Conservation (phyloP, 768 basidiomycete genomes). For the Phanerochaete sordida region DNA sequence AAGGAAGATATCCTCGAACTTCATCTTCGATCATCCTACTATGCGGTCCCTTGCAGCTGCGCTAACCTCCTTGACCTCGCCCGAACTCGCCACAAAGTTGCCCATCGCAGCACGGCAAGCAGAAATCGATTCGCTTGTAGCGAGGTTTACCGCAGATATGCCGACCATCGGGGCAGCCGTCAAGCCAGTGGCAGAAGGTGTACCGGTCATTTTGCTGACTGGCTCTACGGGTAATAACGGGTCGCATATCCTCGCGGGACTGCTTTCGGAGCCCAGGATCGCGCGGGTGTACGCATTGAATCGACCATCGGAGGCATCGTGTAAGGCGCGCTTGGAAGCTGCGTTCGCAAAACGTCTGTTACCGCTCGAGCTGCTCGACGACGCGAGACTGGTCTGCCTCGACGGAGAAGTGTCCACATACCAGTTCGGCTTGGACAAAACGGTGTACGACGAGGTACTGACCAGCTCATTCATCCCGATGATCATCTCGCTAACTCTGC, state of each 20-base stretch:
- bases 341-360: constrained; percentile 2
- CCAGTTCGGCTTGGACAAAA: not conserved
- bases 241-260: constrained; percentile 7
- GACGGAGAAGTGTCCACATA: not conserved
- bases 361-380: not conserved
- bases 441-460: not conserved
- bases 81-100: not conserved
- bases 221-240: constrained; percentile 11
- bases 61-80: not conserved
- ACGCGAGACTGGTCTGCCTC: not conserved
- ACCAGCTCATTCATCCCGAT: not conserved
- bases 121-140: not conserved
- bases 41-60: constrained; percentile 1
- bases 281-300: constrained; percentile 4
- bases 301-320: not conserved
- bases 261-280: not conserved
- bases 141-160: constrained; percentile 1
- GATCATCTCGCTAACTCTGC: not conserved
- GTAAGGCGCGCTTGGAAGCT: not conserved
- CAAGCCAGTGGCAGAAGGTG: not conserved
- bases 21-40: constrained; percentile 7
- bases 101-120: not conserved
- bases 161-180: not conserved
- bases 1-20: not conserved
- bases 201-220: constrained; percentile 8